These are phyloP conservation scores for Dictyostelium citrinum DNA, from an alignment of 78 protist genomes.

Conservation along the genomic window DNA sequence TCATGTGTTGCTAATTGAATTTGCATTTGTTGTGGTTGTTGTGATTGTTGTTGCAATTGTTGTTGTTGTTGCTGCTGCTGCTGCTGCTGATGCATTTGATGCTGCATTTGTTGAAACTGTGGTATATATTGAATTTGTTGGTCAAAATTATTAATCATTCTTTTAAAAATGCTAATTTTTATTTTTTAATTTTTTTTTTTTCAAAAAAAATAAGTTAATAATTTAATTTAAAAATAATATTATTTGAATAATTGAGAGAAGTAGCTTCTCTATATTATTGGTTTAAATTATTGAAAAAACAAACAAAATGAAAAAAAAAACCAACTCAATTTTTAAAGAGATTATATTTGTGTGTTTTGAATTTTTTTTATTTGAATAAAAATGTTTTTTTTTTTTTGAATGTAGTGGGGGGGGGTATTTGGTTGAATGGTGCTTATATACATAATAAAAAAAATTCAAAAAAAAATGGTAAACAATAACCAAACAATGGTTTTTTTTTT, in stretches of 20 bases:
- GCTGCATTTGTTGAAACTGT: not conserved
- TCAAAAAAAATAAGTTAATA: not conserved
- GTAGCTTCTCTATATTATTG: not conserved
- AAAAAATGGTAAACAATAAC: not conserved
- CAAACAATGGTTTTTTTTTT: too few relatives aligned
- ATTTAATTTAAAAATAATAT: not conserved
- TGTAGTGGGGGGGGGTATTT: not conserved
- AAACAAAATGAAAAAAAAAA: not conserved
- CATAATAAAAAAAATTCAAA: not conserved
- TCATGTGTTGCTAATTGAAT: not conserved
- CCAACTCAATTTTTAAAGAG: not conserved
- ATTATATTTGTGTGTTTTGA: not conserved
- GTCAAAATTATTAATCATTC: not conserved
- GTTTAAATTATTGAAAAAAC: not conserved
- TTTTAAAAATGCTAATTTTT: not conserved
- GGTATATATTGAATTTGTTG: not conserved
- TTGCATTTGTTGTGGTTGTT: constrained; percentile 17
- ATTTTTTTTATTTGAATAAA: not conserved
- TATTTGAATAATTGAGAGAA: not conserved
- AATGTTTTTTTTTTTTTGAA: not conserved
- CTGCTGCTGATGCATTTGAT: not conserved
- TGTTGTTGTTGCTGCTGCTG: not conserved
- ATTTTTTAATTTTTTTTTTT: not conserved
- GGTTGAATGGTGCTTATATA: not conserved
- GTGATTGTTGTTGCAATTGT: not conserved